phyloP scores from a whole-genome alignment of 2,329 filamentous ascomycete species.

The Metarhizium rileyi region DNA sequence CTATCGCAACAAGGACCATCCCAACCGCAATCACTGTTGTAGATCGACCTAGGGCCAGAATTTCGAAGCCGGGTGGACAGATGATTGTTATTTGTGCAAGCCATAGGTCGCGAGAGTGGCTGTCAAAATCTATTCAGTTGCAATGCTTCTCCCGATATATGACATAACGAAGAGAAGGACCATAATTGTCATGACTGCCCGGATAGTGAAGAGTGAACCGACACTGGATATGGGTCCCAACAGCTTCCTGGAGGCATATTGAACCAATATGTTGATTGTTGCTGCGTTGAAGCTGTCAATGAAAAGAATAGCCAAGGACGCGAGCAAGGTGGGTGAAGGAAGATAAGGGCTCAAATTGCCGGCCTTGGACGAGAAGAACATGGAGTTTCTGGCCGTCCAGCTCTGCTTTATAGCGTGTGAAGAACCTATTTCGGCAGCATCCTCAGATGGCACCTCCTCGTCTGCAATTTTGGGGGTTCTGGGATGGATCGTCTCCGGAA shows the following conservation, averaged over 20 bases:
- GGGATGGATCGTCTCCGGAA: not conserved
- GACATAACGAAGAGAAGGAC: not conserved
- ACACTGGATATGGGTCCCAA: not conserved
- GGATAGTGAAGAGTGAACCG: not conserved
- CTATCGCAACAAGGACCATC: not conserved
- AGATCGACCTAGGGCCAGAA: not conserved
- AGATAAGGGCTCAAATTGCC: not conserved
- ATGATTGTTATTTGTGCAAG: not conserved
- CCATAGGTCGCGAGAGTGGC: slow-evolving; percentile 3
- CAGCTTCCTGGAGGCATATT: slow-evolving; percentile 1
- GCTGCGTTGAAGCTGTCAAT: not conserved
- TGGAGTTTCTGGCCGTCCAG: not conserved
- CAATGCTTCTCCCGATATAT: not conserved
- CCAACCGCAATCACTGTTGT: not conserved
- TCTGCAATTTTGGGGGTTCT: not conserved
- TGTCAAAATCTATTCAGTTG: not conserved
- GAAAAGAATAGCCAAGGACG: not conserved
- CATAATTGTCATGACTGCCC: not conserved
- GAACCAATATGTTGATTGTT: not conserved
- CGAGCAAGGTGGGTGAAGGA: not conserved
- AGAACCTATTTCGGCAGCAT: not conserved
- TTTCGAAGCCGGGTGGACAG: not conserved
- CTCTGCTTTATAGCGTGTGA: not conserved
- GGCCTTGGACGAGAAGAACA: not conserved
- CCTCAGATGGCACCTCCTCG: not conserved